Conservation (phyloP, 1,139 yeast genomes). For the Diutina pseudorugosa region DNA sequence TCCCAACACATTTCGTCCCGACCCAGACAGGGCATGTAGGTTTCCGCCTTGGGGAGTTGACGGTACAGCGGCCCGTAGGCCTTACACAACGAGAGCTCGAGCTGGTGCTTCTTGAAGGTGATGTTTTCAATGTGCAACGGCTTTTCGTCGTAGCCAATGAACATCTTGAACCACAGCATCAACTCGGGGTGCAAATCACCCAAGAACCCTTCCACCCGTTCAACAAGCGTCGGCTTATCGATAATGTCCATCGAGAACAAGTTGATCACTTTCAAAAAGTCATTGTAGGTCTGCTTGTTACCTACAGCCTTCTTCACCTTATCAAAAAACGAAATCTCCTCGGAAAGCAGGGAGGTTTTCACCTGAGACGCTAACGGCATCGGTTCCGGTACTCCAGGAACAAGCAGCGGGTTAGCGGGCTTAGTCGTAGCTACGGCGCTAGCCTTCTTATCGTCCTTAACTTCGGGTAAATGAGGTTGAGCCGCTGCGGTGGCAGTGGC, state of each 20-base stretch:
- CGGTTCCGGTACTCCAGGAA: slow-evolving; percentile 83
- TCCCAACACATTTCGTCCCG: slow-evolving; percentile 99
- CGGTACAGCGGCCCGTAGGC: slow-evolving; percentile 92
- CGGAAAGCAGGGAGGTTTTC: slow-evolving; percentile 52
- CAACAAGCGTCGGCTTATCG: slow-evolving; percentile 71
- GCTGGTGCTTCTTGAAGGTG: slow-evolving; percentile 76
- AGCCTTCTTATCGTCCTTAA: slow-evolving; percentile 3
- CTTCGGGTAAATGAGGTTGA: slow-evolving; percentile 5
- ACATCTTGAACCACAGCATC: slow-evolving; percentile 81
- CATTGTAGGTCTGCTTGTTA: slow-evolving; percentile 81
- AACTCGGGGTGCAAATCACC: slow-evolving; percentile 69
- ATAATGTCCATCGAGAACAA: slow-evolving; percentile 83
- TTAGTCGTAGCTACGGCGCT: slow-evolving; percentile 8
- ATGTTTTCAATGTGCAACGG: slow-evolving; percentile 80
- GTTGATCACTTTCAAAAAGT: slow-evolving; percentile 77
- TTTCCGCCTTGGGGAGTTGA: slow-evolving; percentile 85
- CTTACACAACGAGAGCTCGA: slow-evolving; percentile 78
- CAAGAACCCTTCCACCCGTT: slow-evolving; percentile 72
- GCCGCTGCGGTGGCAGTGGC: slow-evolving; percentile 1
- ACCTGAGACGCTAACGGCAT: slow-evolving; percentile 48
- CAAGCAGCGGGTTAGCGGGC: slow-evolving; percentile 45
- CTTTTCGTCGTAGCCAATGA: slow-evolving; percentile 75
- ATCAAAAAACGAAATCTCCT: slow-evolving; percentile 84
- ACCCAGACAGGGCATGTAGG: slow-evolving; percentile 96
- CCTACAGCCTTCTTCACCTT: slow-evolving; percentile 85